Evolutionary conservation across 371 early-diverging fungal genomes (phyloP), one percentile per base, ranked within the genome.

Genomic region (Batkoa obscura): DNA sequence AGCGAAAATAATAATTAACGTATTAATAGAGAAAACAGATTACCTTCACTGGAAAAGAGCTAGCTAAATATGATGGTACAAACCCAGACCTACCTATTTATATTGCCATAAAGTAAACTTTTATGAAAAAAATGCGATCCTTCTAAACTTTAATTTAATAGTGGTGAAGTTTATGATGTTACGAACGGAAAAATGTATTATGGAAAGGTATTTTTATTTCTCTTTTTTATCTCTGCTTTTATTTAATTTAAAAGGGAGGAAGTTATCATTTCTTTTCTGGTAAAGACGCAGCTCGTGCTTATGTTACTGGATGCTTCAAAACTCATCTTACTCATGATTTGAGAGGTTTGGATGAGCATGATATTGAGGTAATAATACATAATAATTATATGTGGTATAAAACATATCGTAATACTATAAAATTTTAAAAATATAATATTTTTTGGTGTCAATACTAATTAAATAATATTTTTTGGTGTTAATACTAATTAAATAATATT

Each of bases 211-310:
- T 92, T 59, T 60, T 96, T 32, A 88, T 93, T 1, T 39, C 33
- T 69, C 94, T 47, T 83, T 85, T 76, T 83, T 79, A 69, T 73
- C 41, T 13, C 9, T 42, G 8, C n/a, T 37, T 45, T 12, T 37
- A 35, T 55, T n/a, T 15, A 46, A 12, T 35, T 31, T 38, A 2
- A 43, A 32, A 76, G 62, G 89, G 88, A 6, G 79, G 78, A 33
- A 78, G 87, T 15, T 96, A 96, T 66, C 61, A 75, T 41, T 78
- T 89, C 58, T 96, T 96, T 72, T 84, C 94, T 10, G 97, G 95
- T 1, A 74, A 76, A 58, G 97, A 94, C 64, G 90, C 92, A 3
- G 81, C 90, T 2, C 72, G 95, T 43, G 94, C 95, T 1, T 96
- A 84, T 65, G 85, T 86, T 15, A 94, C 97, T 0, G 93, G 94